phyloP scores from a whole-genome alignment of 2,329 filamentous ascomycete genomes.

The Cordyceps militaris region DNA sequence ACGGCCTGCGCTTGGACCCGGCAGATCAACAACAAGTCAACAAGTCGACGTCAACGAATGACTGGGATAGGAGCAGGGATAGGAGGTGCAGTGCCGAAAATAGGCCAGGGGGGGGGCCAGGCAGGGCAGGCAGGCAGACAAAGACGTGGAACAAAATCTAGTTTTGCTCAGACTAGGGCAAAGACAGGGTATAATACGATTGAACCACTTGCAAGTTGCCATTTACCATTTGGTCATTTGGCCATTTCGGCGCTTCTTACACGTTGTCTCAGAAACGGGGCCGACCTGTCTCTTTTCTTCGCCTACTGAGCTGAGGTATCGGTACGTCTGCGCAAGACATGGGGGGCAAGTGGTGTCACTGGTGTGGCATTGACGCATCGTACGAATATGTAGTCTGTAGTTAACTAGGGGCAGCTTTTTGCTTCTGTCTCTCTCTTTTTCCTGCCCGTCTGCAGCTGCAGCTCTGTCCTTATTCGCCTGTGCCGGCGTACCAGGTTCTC shows the following conservation, averaged over 20 bases:
- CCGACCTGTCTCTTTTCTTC: neutral
- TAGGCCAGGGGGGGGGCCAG: neutral
- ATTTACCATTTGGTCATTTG: no score
- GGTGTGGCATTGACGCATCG: neutral
- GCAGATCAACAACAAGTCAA: neutral
- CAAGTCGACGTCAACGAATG: slow-evolving; percentile 1
- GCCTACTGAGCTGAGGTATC: neutral
- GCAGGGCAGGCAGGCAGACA: neutral
- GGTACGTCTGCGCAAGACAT: neutral
- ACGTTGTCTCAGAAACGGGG: slow-evolving; percentile 4
- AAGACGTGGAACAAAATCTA: neutral
- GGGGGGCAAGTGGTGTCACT: no score
- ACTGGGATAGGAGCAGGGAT: neutral
- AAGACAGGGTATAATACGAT: no score
- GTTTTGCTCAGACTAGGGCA: no score
- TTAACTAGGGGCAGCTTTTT: neutral
- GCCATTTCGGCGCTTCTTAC: neutral
- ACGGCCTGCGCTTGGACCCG: neutral
- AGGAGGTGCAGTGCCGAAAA: neutral
- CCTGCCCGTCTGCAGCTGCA: neutral
- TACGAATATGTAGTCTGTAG: no score
- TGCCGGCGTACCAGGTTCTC: neutral
- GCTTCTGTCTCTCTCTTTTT: neutral
- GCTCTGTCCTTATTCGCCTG: neutral
- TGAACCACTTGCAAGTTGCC: no score